Percentiles rank a stretch among this genome's conserved stretches.
These are phyloP conservation scores for Quercus mongolica DNA, from an alignment of 306 rosid genomes.

Conservation along the genomic window DNA sequence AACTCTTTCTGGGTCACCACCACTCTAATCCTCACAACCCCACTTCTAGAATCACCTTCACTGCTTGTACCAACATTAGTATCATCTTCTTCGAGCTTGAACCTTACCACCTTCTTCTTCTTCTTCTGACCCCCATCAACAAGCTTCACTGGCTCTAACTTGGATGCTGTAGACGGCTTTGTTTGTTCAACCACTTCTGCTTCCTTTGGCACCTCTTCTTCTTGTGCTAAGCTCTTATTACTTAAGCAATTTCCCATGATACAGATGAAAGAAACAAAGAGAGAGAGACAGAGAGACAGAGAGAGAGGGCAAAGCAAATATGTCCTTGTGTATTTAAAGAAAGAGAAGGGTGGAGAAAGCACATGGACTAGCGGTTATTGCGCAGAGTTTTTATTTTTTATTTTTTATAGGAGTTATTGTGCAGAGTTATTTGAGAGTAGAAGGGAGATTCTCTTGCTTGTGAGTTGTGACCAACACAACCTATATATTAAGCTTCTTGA, in stretches of 20 bases:
- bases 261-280: not conserved
- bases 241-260: conserved; percentile 80
- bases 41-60: conserved; percentile 29
- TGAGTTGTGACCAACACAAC: conserved; percentile 19
- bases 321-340: not conserved
- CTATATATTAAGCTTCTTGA: conserved; percentile 10
- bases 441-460: conserved; percentile 33
- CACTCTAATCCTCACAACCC: conserved; percentile 66
- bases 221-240: conserved; percentile 37
- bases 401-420: conserved; percentile 23
- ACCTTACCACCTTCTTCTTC: conserved; percentile 33
- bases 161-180: not conserved
- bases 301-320: not conserved
- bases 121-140: conserved; percentile 14
- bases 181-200: conserved; percentile 24
- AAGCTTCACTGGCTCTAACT: conserved; percentile 1
- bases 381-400: conserved; percentile 34
- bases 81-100: conserved; percentile 16
- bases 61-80: not conserved
- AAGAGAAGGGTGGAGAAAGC: conserved; percentile 27
- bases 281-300: not conserved
- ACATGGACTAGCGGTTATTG: conserved; percentile 67
- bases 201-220: conserved; percentile 11
- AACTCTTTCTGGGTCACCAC: conserved; percentile 75
- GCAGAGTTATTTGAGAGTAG: conserved; percentile 38